These are phyloP conservation scores for Dictyostelium purpureum DNA, from an alignment of 78 protist species.

Conservation along the genomic window DNA sequence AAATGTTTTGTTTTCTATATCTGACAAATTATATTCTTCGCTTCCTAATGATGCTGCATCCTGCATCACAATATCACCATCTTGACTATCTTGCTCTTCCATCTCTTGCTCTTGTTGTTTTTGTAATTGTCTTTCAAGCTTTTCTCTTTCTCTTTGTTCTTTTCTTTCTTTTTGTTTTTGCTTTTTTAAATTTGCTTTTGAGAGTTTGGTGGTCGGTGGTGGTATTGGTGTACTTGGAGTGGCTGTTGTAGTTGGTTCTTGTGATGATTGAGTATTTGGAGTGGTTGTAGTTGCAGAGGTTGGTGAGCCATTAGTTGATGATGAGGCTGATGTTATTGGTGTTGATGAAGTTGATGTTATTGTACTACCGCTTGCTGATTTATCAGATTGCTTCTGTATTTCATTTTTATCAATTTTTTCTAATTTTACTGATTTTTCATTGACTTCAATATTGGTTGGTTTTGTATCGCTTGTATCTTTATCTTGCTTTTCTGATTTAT, in stretches of 20 bases:
- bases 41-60: too few species aligned
- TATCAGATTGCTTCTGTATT: background rate
- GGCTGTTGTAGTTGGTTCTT: background rate
- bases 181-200: background rate
- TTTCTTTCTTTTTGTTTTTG: background rate
- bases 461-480: background rate
- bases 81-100: background rate
- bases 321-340: background rate
- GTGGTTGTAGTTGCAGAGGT: background rate
- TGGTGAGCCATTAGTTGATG: background rate
- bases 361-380: background rate
- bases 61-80: too few species aligned
- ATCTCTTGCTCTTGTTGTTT: background rate
- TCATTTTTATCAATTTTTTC: background rate
- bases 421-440: too few species aligned
- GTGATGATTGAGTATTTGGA: background rate
- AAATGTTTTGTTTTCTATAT: constrained; percentile 44
- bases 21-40: constrained; percentile 26
- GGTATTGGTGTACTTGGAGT: background rate
- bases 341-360: background rate
- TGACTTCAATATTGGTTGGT: background rate
- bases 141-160: background rate
- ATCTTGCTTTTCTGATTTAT: background rate
- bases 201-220: background rate
- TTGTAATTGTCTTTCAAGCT: background rate